Conservation (phyloP, 1,139 yeast species). For the Suhomyces anneliseae region DNA sequence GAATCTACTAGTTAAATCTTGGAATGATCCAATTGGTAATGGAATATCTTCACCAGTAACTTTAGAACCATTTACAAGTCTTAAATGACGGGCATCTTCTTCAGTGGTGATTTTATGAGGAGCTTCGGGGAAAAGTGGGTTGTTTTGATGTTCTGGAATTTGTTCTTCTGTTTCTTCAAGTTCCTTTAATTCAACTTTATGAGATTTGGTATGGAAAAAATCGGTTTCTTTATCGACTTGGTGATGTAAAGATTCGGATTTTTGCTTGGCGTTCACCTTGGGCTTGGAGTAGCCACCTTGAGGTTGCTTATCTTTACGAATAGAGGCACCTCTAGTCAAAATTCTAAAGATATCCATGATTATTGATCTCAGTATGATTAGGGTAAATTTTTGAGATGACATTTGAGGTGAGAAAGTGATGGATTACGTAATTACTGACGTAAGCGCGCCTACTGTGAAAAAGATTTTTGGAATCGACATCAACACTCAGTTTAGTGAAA, state of each 20-base stretch:
- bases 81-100: conserved; percentile 57
- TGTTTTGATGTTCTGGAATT: conserved; percentile 14
- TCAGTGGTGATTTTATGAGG: conserved; percentile 51
- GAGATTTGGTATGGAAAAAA: conserved; percentile 63
- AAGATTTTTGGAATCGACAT: conserved; percentile 7
- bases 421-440: conserved; percentile 7
- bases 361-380: not conserved
- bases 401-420: not conserved
- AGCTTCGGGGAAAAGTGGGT: conserved; percentile 19
- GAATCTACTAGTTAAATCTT: conserved; percentile 71
- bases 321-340: conserved; percentile 79
- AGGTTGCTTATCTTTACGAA: conserved; percentile 53
- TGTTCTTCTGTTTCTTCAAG: conserved; percentile 19
- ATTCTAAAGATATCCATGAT: conserved; percentile 87
- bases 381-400: conserved; percentile 1
- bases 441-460: conserved; percentile 2
- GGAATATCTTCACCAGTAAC: conserved; percentile 80
- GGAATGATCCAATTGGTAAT: conserved; percentile 84
- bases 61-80: conserved; percentile 59
- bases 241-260: conserved; percentile 37
- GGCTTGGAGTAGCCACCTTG: conserved; percentile 50
- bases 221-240: conserved; percentile 65
- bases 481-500: not conserved
- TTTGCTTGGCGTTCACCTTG: conserved; percentile 22
- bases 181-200: conserved; percentile 20